A percentile compares a stretch with the other conserved stretches of the same genome.
Conservation (phyloP, 768 basidiomycete genomes). For the Artomyces pyxidatus region DNA sequence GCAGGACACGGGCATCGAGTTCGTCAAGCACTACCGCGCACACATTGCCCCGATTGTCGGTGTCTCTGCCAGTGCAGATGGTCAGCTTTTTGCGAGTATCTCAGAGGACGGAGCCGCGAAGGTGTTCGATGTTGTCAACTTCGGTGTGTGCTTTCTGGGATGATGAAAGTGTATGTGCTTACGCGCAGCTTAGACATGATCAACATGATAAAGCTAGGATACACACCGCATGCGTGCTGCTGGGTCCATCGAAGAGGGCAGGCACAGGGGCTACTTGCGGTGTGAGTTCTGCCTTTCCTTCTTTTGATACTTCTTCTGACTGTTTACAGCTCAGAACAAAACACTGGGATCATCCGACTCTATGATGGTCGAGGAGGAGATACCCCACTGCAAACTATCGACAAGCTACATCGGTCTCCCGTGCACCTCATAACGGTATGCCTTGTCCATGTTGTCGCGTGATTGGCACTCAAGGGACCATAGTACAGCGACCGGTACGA, state of each 20-base stretch:
- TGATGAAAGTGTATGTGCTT: background rate
- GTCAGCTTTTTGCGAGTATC: conserved; percentile 84
- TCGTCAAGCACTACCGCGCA: conserved; percentile 96
- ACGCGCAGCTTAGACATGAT: conserved; percentile 74
- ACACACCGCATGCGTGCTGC: conserved; percentile 79
- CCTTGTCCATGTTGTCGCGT: background rate
- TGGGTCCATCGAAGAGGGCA: conserved; percentile 92
- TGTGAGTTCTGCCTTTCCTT: conserved; percentile 43
- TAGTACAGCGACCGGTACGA: conserved; percentile 90
- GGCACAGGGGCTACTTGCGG: conserved; percentile 79
- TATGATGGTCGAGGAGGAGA: conserved; percentile 91
- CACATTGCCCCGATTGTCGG: conserved; percentile 73
- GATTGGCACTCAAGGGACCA: background rate
- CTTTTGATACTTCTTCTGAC: conserved; percentile 11
- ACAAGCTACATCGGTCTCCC: conserved; percentile 75
- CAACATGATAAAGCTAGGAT: conserved; percentile 90
- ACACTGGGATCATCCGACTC: conserved; percentile 67
- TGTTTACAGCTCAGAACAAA: conserved; percentile 62
- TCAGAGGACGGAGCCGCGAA: conserved; percentile 90
- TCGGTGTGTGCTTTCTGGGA: conserved; percentile 69
- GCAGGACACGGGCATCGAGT: conserved; percentile 91
- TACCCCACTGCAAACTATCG: conserved; percentile 65
- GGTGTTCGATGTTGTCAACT: conserved; percentile 97
- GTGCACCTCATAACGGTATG: conserved; percentile 81
- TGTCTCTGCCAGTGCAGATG: conserved; percentile 85